Conservation (phyloP, 176 grass and related monocot genomes). For the Triticum turgidum region DNA sequence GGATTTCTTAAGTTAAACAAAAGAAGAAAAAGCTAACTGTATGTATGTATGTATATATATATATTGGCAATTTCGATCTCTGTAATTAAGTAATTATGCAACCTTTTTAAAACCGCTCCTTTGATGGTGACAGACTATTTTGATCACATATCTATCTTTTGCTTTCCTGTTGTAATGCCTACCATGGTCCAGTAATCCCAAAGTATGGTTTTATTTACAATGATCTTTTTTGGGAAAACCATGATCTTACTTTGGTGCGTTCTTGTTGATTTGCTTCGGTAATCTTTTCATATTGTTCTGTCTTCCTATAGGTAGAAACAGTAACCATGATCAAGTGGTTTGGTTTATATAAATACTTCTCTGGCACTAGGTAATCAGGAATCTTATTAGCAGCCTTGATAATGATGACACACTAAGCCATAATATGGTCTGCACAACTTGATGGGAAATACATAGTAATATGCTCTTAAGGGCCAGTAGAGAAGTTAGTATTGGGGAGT, state of each 20-base stretch:
- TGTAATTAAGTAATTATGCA: neutral
- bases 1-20: conserved; percentile 5
- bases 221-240: neutral
- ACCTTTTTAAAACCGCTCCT: neutral
- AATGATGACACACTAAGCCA: neutral
- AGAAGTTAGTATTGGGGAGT: conserved; percentile 8
- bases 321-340: neutral
- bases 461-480: neutral
- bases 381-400: neutral
- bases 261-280: neutral
- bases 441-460: neutral
- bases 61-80: neutral
- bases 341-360: neutral
- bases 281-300: conserved; percentile 7
- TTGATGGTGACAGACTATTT: neutral
- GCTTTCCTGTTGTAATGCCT: neutral
- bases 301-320: neutral
- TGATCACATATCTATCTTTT: neutral
- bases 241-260: neutral
- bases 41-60: neutral
- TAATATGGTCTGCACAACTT: neutral
- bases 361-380: neutral
- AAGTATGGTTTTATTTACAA: conserved; percentile 16
- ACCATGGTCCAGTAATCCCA: neutral
- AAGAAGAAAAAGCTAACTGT: neutral